Evolutionary conservation across 768 basidiomycete genomes (phyloP).

Genomic region (Holtermanniella nyarrowii): DNA sequence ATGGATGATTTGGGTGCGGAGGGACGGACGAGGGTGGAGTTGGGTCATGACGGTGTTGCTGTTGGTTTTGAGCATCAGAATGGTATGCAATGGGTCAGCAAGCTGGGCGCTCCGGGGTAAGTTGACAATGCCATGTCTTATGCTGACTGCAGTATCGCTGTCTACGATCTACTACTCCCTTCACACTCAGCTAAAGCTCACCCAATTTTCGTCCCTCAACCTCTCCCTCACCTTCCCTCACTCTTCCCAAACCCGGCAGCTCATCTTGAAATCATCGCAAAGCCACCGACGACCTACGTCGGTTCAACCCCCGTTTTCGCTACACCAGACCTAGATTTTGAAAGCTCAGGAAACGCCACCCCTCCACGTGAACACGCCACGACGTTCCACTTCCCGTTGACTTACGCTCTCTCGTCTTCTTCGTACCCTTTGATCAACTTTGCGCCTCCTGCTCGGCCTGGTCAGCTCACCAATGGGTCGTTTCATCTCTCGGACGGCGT

Average conservation of each 20-base stretch:
- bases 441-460: slow-evolving; percentile 32
- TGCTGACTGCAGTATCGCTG: slow-evolving; percentile 19
- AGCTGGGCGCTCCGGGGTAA: slow-evolving; percentile 54
- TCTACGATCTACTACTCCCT: slow-evolving; percentile 38
- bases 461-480: slow-evolving; percentile 21
- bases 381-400: slow-evolving; percentile 15
- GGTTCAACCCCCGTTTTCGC: slow-evolving; percentile 43
- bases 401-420: slow-evolving; percentile 76
- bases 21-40: slow-evolving; percentile 28
- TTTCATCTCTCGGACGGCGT: slow-evolving; percentile 26
- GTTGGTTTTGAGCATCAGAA: slow-evolving; percentile 33
- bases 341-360: not conserved
- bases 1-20: slow-evolving; percentile 1
- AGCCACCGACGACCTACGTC: slow-evolving; percentile 63
- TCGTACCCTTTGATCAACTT: slow-evolving; percentile 66
- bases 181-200: slow-evolving; percentile 43
- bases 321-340: slow-evolving; percentile 6
- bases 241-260: slow-evolving; percentile 49
- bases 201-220: slow-evolving; percentile 79
- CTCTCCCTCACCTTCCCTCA: slow-evolving; percentile 63
- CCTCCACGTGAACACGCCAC: slow-evolving; percentile 2
- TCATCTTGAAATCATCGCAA: slow-evolving; percentile 46
- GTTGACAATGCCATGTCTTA: slow-evolving; percentile 37
- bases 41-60: slow-evolving; percentile 34
- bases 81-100: slow-evolving; percentile 30